phyloP scores from a whole-genome alignment of 129 eudicot genomes.

The Oenanthe sinensis region DNA sequence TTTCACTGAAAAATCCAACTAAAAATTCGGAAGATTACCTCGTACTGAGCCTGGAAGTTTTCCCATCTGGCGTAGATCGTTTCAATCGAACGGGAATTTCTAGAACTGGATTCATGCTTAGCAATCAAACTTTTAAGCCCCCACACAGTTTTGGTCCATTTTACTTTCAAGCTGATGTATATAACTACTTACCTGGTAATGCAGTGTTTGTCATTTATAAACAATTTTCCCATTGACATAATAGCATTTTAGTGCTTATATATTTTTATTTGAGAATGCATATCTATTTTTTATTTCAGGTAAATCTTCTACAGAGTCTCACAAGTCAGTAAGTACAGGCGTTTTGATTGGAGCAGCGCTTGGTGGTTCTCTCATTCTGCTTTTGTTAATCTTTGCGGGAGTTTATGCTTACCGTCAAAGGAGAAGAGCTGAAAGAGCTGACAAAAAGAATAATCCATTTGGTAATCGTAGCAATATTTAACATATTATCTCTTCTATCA shows the following conservation, averaged over 20 bases:
- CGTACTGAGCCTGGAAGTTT: constrained; percentile 33
- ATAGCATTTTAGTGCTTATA: background rate
- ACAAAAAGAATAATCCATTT: constrained; percentile 44
- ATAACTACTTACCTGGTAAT: constrained; percentile 46
- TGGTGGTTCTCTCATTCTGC: constrained; percentile 55
- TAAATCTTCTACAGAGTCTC: constrained; percentile 8
- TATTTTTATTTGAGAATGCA: background rate
- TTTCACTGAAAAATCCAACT: constrained; percentile 40
- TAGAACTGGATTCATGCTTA: constrained; percentile 41
- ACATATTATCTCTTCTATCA: background rate
- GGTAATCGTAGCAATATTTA: constrained; percentile 27
- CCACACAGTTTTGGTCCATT: constrained; percentile 56
- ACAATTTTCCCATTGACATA: too few species aligned
- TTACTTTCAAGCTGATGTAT: constrained; percentile 33
- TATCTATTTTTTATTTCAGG: constrained; percentile 15
- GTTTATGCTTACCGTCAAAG: constrained; percentile 58
- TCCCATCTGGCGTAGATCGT: constrained; percentile 47
- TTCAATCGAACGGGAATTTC: constrained; percentile 54
- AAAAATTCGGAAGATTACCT: constrained; percentile 41
- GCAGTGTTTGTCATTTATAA: background rate
- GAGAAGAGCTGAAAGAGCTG: constrained; percentile 67
- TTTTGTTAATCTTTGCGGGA: constrained; percentile 55
- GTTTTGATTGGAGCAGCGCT: constrained; percentile 52
- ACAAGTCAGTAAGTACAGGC: constrained; percentile 41
- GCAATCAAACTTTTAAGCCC: constrained; percentile 64